Conservation (phyloP, 306 rosid genomes). For the Pyrus communis region DNA sequence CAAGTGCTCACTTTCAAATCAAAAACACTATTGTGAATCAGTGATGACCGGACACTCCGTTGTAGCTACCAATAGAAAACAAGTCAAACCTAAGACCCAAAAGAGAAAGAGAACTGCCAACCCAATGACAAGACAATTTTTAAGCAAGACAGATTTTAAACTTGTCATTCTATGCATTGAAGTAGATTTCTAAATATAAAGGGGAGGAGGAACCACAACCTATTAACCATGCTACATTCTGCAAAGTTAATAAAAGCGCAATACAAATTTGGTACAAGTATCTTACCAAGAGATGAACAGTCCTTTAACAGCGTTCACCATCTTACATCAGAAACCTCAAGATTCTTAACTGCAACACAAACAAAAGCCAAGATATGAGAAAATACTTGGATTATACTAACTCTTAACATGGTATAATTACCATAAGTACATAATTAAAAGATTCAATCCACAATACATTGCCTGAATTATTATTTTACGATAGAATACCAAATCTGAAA, state of each 20-base stretch:
- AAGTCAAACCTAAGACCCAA: background rate
- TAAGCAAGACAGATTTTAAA: background rate
- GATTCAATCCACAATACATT: too few species aligned
- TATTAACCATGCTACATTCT: background rate
- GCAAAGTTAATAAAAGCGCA: background rate
- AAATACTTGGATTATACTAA: background rate
- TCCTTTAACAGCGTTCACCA: constrained; percentile 53
- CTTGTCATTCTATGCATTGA: background rate
- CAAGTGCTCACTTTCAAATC: background rate
- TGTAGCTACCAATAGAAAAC: background rate
- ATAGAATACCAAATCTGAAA: too few species aligned
- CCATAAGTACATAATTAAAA: too few species aligned
- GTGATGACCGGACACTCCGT: background rate
- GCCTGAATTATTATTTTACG: too few species aligned
- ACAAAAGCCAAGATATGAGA: constrained; percentile 2
- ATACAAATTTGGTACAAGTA: background rate
- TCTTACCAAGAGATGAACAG: constrained; percentile 47
- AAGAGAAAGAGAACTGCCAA: background rate
- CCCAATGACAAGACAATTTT: background rate
- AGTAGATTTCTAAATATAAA: background rate
- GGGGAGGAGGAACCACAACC: background rate
- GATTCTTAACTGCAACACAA: constrained; percentile 6
- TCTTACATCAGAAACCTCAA: constrained; percentile 1
- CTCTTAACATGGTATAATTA: background rate
- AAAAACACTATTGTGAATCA: background rate